Base-by-base conservation (phyloP, 1,284 basidiomycete genomes). In the Ganoderma leucocontextum region DNA sequence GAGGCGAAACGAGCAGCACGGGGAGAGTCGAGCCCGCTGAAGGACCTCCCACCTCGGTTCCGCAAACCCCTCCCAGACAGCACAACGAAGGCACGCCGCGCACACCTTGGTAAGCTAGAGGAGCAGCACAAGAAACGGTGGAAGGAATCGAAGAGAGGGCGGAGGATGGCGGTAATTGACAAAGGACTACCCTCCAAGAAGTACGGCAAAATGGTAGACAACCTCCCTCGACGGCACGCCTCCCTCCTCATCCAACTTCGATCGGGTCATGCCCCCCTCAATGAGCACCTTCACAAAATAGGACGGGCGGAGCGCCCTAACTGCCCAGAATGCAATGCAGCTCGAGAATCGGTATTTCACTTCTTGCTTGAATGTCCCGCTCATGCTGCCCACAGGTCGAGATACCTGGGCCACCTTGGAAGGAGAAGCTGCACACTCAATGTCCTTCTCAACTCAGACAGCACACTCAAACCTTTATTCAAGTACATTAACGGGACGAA, bases 211-310 rank as follows among this genome's bases (percentile, higher is more conserved):
- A 47, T 68, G 2, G 49, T 64, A 9, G 25, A 10, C 0, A 4
- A 8, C 0, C 68, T 75, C 39, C 39, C 68, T 9, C 55, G 71
- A 2, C 57, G 69, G 7, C 72, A 75, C 0, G 67, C 73, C 9
- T 71, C 59, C 42, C 36, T 78, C 0, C 71, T 80, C 15, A 64
- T 76, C 17, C 80, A 80, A 61, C 75, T 80, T 1, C 75, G 76
- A 12, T 75, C 78, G 0, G 76, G 77, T 9, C 77, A 78, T 53
- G 69, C 72, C 4, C 75, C 77, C 0, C 76, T 81, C 5, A 70
- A 77, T 52, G n/a, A 66, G 4, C 71, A 80, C 71, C 75, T 80
- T 0, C 62, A 74, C 55, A 60, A 69, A 9, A 76, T 80, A 12
- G 29, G 62, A 0, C 60, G 61, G 19, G 57, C 69, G 9, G 59